Conservation (phyloP, 2,329 filamentous ascomycete species). For the Neurospora crassa region DNA sequence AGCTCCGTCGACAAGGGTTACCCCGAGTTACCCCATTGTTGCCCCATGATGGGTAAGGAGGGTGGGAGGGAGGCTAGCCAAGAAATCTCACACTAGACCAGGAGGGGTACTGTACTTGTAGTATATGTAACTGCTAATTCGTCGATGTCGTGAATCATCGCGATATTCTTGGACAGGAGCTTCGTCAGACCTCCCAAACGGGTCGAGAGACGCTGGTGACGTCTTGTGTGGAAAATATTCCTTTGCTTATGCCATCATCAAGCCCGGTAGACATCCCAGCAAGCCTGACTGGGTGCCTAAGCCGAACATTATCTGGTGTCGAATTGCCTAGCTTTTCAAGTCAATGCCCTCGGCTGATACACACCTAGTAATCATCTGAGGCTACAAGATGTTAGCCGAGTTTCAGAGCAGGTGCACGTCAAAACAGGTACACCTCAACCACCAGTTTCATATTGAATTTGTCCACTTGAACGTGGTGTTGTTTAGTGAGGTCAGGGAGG, state of each 20-base stretch:
- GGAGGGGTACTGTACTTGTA: neutral
- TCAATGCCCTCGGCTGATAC: too few relatives aligned
- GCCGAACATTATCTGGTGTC: neutral
- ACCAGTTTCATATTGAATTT: too few relatives aligned
- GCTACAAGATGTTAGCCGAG: too few relatives aligned
- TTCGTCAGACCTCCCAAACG: neutral
- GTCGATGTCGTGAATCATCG: neutral
- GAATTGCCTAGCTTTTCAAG: too few relatives aligned
- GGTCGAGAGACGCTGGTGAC: neutral
- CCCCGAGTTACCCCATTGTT: neutral
- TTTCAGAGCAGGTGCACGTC: too few relatives aligned
- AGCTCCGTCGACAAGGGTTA: constrained; percentile 6
- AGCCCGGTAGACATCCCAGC: neutral
- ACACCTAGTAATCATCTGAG: too few relatives aligned
- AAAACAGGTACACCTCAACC: too few relatives aligned
- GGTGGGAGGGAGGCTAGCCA: neutral
- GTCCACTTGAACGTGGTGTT: neutral
- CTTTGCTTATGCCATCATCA: neutral
- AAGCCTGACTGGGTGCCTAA: neutral
- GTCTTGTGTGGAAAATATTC: neutral
- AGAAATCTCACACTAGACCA: neutral
- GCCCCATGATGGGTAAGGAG: neutral
- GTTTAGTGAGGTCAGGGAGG: neutral
- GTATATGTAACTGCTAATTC: neutral
- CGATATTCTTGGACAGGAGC: neutral